Conservation (phyloP, 352 stramenopile genomes). For the Phytophthora cryptogea region DNA sequence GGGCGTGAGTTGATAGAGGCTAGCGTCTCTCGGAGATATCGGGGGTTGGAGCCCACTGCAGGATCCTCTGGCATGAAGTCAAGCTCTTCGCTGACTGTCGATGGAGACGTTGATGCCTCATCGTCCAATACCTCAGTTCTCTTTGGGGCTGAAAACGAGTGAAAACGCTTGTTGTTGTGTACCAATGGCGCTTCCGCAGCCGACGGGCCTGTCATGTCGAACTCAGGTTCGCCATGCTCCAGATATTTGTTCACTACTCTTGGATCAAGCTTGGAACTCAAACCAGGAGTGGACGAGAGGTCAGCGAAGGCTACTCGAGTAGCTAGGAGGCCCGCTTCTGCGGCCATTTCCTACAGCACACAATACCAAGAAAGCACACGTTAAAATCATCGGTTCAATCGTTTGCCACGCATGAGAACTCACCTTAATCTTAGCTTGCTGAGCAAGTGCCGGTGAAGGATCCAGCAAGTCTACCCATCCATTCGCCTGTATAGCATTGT, state of each 20-base stretch:
- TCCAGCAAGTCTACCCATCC: constrained; percentile 71
- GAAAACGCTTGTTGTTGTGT: constrained; percentile 36
- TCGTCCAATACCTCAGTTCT: constrained; percentile 32
- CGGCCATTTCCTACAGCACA: constrained; percentile 13
- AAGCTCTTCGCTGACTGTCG: constrained; percentile 42
- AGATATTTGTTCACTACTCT: constrained; percentile 7
- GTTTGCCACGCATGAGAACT: background rate
- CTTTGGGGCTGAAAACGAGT: constrained; percentile 55
- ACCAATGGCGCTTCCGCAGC: constrained; percentile 10
- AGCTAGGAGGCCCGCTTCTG: constrained; percentile 7
- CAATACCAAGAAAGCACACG: background rate
- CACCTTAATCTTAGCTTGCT: constrained; percentile 35
- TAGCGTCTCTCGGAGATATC: constrained; percentile 59
- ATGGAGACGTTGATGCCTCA: constrained; percentile 39
- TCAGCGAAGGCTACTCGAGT: constrained; percentile 32
- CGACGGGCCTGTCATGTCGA: constrained; percentile 12
- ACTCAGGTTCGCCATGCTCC: constrained; percentile 16
- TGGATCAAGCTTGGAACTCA: constrained; percentile 18
- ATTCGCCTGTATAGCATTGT: constrained; percentile 44
- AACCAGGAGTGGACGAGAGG: constrained; percentile 12
- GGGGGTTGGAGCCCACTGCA: constrained; percentile 31
- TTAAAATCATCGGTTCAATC: background rate
- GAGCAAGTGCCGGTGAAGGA: constrained; percentile 23
- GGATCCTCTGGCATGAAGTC: constrained; percentile 39
- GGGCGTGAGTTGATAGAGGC: constrained; percentile 58